Conservation (phyloP, 345 rosid genomes). For the Laguncularia racemosa region DNA sequence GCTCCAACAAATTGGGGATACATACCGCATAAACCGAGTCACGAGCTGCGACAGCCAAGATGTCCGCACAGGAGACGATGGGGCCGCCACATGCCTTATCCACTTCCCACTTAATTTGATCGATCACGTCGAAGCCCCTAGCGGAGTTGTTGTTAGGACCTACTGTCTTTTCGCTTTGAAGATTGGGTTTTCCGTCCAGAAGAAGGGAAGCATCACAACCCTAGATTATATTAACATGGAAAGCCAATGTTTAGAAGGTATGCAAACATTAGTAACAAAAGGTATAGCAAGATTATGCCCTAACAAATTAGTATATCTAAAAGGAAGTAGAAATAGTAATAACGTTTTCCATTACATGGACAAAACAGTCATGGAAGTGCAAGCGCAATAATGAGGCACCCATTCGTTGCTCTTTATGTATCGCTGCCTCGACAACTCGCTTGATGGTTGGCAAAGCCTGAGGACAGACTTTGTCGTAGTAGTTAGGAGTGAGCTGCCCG, state of each 20-base stretch:
- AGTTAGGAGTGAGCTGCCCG: too few species aligned
- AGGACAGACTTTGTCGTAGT: too few species aligned
- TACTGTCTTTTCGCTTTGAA: slow-evolving; percentile 51
- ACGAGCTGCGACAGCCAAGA: slow-evolving; percentile 57
- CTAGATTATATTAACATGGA: slow-evolving; percentile 9
- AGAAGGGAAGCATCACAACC: slow-evolving; percentile 75
- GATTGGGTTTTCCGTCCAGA: slow-evolving; percentile 40
- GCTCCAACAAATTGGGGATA: neutral
- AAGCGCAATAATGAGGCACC: slow-evolving; percentile 45
- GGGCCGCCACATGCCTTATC: slow-evolving; percentile 43
- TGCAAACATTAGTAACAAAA: too few species aligned
- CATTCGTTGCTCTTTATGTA: slow-evolving; percentile 31
- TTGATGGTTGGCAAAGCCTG: too few species aligned
- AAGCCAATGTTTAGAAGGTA: neutral
- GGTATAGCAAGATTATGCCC: too few species aligned
- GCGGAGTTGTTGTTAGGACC: slow-evolving; percentile 23
- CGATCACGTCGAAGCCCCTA: slow-evolving; percentile 64
- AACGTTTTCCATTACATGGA: too few species aligned
- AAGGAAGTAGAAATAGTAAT: too few species aligned
- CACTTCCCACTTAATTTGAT: slow-evolving; percentile 44
- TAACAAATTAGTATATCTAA: too few species aligned
- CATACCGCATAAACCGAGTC: slow-evolving; percentile 51
- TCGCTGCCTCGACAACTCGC: slow-evolving; percentile 20
- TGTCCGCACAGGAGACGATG: slow-evolving; percentile 61
- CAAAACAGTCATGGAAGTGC: slow-evolving; percentile 32